phyloP scores from a whole-genome alignment of 129 eudicot genomes.

The sunflower (Helianthus annuus) region DNA sequence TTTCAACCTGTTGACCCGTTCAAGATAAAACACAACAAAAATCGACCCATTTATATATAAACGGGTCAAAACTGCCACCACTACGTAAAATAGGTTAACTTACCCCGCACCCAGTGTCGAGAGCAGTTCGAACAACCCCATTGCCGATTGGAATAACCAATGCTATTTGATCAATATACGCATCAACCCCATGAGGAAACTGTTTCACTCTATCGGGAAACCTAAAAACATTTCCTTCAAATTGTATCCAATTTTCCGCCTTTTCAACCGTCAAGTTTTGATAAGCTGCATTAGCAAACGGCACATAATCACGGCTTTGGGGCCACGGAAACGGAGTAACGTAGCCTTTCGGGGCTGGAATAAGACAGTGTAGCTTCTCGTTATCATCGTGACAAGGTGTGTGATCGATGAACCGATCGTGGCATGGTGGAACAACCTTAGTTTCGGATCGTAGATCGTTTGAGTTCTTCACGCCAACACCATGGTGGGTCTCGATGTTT shows the following conservation, averaged over 20 bases:
- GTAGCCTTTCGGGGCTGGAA: conserved; percentile 58
- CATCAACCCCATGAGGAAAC: conserved; percentile 54
- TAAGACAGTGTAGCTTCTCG: conserved; percentile 53
- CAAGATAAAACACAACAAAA: not conserved
- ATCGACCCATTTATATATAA: not conserved
- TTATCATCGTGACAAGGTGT: conserved; percentile 54
- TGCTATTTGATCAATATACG: conserved; percentile 50
- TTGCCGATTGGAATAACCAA: conserved; percentile 50
- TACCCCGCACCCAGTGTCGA: conserved; percentile 64
- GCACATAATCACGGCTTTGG: conserved; percentile 37
- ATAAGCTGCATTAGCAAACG: conserved; percentile 32
- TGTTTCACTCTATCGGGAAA: conserved; percentile 48
- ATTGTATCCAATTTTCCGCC: conserved; percentile 52
- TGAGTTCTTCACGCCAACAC: conserved; percentile 28
- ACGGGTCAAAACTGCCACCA: not conserved
- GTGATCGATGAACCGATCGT: conserved; percentile 41
- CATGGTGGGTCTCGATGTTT: conserved; percentile 54
- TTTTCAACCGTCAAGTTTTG: conserved; percentile 35
- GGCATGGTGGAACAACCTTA: conserved; percentile 46
- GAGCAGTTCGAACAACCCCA: conserved; percentile 45
- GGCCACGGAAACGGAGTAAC: conserved; percentile 39
- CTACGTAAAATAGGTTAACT: not conserved
- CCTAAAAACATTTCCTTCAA: conserved; percentile 56
- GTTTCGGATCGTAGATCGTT: conserved; percentile 24
- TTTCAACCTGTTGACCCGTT: not conserved